phyloP scores from a whole-genome alignment of 108 stramenopile genomes.

The Nitzschia sp. region DNA sequence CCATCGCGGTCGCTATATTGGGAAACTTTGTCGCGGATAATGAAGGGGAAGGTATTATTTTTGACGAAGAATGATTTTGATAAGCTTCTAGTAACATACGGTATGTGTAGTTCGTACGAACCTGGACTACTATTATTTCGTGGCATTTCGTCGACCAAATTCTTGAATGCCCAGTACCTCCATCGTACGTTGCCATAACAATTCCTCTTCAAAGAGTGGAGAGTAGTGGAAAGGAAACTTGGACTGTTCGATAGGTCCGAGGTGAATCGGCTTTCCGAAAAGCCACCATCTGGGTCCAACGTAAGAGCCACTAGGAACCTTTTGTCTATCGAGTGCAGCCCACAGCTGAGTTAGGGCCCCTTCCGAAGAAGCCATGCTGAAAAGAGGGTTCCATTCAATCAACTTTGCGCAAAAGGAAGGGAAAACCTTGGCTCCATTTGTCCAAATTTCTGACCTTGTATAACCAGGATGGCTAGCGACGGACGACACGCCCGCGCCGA shows the following conservation, averaged over 20 bases:
- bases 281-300: slow-evolving; percentile 10
- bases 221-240: neutral
- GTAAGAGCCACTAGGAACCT: slow-evolving; percentile 16
- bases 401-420: neutral
- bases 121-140: too few relatives aligned
- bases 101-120: too few relatives aligned
- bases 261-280: neutral
- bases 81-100: too few relatives aligned
- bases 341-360: slow-evolving; percentile 14
- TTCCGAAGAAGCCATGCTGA: slow-evolving; percentile 10
- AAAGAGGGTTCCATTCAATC: neutral
- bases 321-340: slow-evolving; percentile 7
- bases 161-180: slow-evolving; percentile 7
- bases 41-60: neutral
- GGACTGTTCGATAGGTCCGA: neutral
- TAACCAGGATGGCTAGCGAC: slow-evolving; percentile 24
- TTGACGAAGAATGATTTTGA: neutral
- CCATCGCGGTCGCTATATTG: slow-evolving; percentile 32
- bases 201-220: neutral
- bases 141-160: too few relatives aligned
- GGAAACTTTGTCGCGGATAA: slow-evolving; percentile 22
- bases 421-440: neutral
- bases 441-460: slow-evolving; percentile 1
- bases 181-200: slow-evolving; percentile 8
- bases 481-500: neutral